Conservation (phyloP, 2,329 filamentous ascomycete species). For the Arthrobotrys sphaeroides region DNA sequence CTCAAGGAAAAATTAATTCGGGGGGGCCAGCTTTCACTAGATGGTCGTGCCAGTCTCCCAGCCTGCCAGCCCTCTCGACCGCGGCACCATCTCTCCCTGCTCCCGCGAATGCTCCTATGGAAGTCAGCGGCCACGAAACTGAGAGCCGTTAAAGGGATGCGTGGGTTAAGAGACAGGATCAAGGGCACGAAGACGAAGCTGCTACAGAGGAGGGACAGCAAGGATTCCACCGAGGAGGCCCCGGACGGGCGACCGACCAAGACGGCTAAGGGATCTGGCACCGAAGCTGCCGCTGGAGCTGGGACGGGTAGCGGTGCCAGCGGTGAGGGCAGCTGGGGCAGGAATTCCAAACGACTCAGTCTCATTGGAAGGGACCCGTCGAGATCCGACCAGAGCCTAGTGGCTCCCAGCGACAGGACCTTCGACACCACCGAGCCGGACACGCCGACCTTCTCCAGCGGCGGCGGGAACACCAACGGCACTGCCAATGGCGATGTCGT, state of each 20-base stretch:
- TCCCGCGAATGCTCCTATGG: slow-evolving; percentile 53
- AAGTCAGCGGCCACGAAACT: slow-evolving; percentile 53
- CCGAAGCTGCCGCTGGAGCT: slow-evolving; percentile 1
- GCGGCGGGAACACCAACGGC: not conserved
- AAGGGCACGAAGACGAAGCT: slow-evolving; percentile 54
- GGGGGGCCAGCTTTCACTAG: slow-evolving; percentile 22
- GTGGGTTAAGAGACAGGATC: slow-evolving; percentile 52
- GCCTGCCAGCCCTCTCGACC: slow-evolving; percentile 21
- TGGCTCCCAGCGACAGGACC: slow-evolving; percentile 29
- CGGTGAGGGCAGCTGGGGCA: slow-evolving; percentile 42
- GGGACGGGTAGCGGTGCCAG: not conserved
- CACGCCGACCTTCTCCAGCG: slow-evolving; percentile 18
- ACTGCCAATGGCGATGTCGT: slow-evolving; percentile 40
- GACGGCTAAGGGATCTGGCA: slow-evolving; percentile 34
- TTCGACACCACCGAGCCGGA: slow-evolving; percentile 45
- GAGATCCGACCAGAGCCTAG: slow-evolving; percentile 49
- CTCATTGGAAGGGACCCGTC: slow-evolving; percentile 39
- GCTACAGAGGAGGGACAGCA: slow-evolving; percentile 49
- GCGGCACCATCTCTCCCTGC: slow-evolving; percentile 23
- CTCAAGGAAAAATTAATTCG: not conserved
- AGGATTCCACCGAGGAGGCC: slow-evolving; percentile 47
- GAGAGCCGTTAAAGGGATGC: slow-evolving; percentile 53
- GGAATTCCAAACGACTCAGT: slow-evolving; percentile 47
- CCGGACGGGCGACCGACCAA: slow-evolving; percentile 43
- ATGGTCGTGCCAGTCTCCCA: not conserved